A percentile compares a stretch with the other conserved stretches of the same genome.
Conservation (phyloP, 768 basidiomycete genomes). For the Kwoniella pini region DNA sequence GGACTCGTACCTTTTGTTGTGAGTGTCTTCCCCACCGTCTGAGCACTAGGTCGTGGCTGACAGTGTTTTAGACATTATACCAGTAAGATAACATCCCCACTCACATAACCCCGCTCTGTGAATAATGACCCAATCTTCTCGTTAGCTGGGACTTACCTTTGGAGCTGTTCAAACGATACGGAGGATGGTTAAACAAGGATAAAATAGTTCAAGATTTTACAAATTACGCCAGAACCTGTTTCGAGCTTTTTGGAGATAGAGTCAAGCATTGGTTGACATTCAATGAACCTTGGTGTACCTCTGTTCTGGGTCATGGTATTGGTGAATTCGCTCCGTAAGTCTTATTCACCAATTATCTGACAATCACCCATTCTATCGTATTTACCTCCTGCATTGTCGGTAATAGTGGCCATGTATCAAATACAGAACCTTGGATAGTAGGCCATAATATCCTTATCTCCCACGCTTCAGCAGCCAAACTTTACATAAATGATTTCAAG, state of each 20-base stretch:
- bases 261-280: conserved; percentile 76
- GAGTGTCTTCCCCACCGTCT: conserved; percentile 27
- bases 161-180: conserved; percentile 70
- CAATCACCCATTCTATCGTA: too few species aligned
- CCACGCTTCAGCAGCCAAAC: conserved; percentile 67
- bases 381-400: too few species aligned
- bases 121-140: too few species aligned
- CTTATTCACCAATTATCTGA: too few species aligned
- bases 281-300: conserved; percentile 63
- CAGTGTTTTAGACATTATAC: conserved; percentile 21
- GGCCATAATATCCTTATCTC: conserved; percentile 69
- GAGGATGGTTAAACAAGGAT: conserved; percentile 70
- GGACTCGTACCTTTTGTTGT: conserved; percentile 60
- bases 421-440: conserved; percentile 56
- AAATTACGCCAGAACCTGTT: conserved; percentile 67
- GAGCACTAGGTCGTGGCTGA: background rate
- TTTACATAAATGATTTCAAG: conserved; percentile 70
- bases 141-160: conserved; percentile 75
- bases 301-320: conserved; percentile 69
- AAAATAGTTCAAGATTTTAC: conserved; percentile 69
- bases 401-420: conserved; percentile 33
- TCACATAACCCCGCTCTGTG: too few species aligned
- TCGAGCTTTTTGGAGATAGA: conserved; percentile 71
- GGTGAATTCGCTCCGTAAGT: conserved; percentile 62
- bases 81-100: conserved; percentile 25